Evolutionary conservation across 2,329 filamentous ascomycete genomes (phyloP).

Genomic region (Fusarium secorum): DNA sequence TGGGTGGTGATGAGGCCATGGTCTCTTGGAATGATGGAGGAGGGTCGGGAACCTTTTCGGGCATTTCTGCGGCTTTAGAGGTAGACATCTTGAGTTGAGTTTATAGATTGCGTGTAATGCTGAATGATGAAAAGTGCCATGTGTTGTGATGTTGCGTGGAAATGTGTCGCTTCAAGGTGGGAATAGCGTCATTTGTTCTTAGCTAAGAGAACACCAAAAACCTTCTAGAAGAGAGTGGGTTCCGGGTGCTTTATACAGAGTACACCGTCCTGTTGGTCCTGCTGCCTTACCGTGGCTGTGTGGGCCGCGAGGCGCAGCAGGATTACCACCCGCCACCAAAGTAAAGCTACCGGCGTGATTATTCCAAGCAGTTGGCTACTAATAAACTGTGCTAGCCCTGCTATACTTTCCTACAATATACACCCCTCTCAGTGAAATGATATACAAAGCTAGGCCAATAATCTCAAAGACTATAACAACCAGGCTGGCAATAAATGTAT

Average conservation of each 20-base stretch:
- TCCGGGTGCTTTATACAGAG: not conserved
- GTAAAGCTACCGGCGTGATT: not conserved
- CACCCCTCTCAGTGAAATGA: not conserved
- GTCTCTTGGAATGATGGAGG: slow-evolving; percentile 25
- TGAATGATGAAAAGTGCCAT: not conserved
- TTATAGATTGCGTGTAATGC: no score
- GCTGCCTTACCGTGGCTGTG: not conserved
- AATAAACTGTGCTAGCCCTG: not conserved
- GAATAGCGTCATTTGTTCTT: not conserved
- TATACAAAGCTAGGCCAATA: not conserved
- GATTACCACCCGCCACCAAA: not conserved
- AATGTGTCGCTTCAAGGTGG: not conserved
- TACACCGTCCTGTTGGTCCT: not conserved
- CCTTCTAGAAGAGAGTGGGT: not conserved
- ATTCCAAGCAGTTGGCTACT: not conserved
- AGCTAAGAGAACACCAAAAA: not conserved
- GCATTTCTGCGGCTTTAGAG: not conserved
- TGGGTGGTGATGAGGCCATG: not conserved
- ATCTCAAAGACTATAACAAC: not conserved
- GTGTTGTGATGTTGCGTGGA: no score
- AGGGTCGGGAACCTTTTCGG: not conserved
- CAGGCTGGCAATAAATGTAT: not conserved
- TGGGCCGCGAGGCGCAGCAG: not conserved
- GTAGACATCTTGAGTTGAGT: not conserved
- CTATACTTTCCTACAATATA: slow-evolving; percentile 9